A percentile compares a stretch with the other conserved stretches of the same genome.
Evolutionary conservation across 2,329 filamentous ascomycete species (phyloP).

Genomic region (Chaetomiaceae sp.): DNA sequence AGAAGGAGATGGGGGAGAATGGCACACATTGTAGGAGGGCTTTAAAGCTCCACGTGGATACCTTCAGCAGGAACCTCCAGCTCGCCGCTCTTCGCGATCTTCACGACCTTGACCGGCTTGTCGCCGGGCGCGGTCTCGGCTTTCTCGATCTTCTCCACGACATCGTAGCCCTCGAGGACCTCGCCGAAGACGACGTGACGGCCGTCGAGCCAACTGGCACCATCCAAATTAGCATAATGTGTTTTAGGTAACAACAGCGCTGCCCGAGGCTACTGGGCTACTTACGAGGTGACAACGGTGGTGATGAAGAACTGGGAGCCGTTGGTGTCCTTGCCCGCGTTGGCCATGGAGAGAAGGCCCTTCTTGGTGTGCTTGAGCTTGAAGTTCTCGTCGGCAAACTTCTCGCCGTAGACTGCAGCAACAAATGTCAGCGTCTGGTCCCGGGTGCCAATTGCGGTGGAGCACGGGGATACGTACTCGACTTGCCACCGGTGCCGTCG

Average conservation of each 20-base stretch:
- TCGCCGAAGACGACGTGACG: conserved; percentile 85
- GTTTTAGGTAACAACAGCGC: not conserved
- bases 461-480: conserved; percentile 52
- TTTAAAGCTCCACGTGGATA: conserved; percentile 84
- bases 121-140: conserved; percentile 61
- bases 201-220: conserved; percentile 70
- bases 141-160: conserved; percentile 75
- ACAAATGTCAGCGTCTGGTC: conserved; percentile 1
- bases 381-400: conserved; percentile 90
- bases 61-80: conserved; percentile 80
- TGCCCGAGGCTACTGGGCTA: conserved; percentile 2
- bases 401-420: conserved; percentile 68
- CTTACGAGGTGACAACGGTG: conserved; percentile 70
- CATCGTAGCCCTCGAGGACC: conserved; percentile 78
- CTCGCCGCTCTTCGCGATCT: conserved; percentile 80
- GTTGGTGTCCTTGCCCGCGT: conserved; percentile 80
- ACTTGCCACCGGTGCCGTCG: conserved; percentile 81
- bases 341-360: conserved; percentile 80
- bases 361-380: conserved; percentile 89
- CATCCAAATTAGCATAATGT: conserved; percentile 6
- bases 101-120: conserved; percentile 65
- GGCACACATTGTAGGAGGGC: conserved; percentile 26
- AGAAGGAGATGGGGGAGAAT: conserved; percentile 4
- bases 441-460: not conserved
- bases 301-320: conserved; percentile 91